phyloP scores from a whole-genome alignment of 768 basidiomycete genomes.

The Lepiota venenata region DNA sequence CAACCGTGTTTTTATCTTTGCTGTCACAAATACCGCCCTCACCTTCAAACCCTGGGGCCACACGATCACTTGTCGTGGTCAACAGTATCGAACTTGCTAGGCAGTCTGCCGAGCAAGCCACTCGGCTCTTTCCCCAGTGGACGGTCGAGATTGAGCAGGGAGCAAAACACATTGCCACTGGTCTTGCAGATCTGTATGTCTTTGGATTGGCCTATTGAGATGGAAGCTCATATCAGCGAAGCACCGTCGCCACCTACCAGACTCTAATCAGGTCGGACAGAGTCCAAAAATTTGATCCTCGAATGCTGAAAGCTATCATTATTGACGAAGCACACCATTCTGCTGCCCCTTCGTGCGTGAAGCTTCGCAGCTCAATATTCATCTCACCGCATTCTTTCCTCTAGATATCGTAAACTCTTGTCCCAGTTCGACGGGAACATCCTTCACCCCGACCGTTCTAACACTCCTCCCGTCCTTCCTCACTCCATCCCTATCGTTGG shows the following conservation, averaged over 20 bases:
- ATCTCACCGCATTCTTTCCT: background rate
- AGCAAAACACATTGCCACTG: conserved; percentile 65
- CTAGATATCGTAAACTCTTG: conserved; percentile 77
- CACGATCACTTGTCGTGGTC: conserved; percentile 76
- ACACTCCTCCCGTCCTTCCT: conserved; percentile 31
- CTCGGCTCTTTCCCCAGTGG: conserved; percentile 64
- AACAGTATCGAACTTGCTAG: conserved; percentile 87
- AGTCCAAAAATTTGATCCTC: conserved; percentile 72
- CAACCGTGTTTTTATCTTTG: conserved; percentile 86
- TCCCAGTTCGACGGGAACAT: conserved; percentile 76
- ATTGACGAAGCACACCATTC: conserved; percentile 97
- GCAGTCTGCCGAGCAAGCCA: conserved; percentile 78
- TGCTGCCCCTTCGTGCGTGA: conserved; percentile 78
- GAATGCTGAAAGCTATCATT: conserved; percentile 67
- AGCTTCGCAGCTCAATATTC: background rate
- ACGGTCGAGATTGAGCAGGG: conserved; percentile 94
- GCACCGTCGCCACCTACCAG: conserved; percentile 89
- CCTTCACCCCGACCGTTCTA: conserved; percentile 44
- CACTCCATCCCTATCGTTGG: conserved; percentile 81
- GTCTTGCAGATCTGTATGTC: conserved; percentile 80
- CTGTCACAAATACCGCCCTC: conserved; percentile 60
- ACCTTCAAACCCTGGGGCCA: conserved; percentile 37
- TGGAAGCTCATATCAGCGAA: conserved; percentile 21
- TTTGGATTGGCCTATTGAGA: background rate
- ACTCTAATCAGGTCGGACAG: conserved; percentile 65